Evolutionary conservation across 1,284 basidiomycete genomes (phyloP), one percentile per base, ranked within the genome.

Genomic region (Ustilago bromivora): DNA sequence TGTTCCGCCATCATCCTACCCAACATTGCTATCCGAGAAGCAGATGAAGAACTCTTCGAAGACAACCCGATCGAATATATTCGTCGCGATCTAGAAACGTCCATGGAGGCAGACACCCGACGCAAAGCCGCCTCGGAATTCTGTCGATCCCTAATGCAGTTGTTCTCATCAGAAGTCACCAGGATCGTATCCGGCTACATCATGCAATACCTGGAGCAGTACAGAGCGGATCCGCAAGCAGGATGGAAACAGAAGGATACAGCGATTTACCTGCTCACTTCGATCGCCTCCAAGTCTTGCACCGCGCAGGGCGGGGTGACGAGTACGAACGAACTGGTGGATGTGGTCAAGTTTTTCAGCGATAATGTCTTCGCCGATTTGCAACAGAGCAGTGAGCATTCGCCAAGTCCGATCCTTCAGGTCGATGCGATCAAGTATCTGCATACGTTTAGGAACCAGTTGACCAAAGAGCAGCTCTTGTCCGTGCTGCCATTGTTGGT

Each of bases 21-120:
- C 34, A 98, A 98, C 83, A 94, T 98, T 77, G 89, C 90, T 17
- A 89, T 98, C 40, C 90, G 96, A 87, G 92, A 93, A 61, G 92
- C 95, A 76, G 96, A 98, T 75, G 90, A 96, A 69, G 96, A 99
- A 84, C 92, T 96, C 87, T 98, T 99, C 83, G 95, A 98, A 87
- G 96, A 99, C 75, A 95, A 98, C 80, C 96, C 96, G 0, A 90
- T 96, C 55, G 96, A 98, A 85, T 99, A 94, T 86, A 94, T 99
- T 77, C 91, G 95, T 19, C 89, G 94, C 35, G 96, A 98, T 85
- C 88, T 99, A 15, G 91, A 93, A n/a, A 79, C 79, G 17, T 88
- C 90, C 35, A 68, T 77, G 47, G 89, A 89, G 70, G 88, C 87
- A 57, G 90, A 93, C 56, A 98, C 95, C 0, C 90, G 96, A 32